Evolutionary conservation across 1,139 yeast species (phyloP).

Genomic region (Dujonia santamariae): DNA sequence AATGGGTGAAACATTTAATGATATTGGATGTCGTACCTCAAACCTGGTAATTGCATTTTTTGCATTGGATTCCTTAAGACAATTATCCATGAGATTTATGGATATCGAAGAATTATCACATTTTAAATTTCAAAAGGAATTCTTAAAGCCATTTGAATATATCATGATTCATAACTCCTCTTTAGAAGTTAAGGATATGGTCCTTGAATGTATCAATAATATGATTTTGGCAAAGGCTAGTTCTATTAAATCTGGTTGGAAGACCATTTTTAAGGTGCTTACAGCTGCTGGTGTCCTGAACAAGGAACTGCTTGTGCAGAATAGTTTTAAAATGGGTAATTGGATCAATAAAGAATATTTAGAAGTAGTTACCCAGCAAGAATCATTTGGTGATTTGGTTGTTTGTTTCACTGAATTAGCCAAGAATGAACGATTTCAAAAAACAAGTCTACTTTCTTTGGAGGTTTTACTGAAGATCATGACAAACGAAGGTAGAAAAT

Average conservation of each 20-base stretch:
- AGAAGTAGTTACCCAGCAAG: slow-evolving; percentile 66
- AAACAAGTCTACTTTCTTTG: slow-evolving; percentile 73
- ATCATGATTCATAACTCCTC: slow-evolving; percentile 67
- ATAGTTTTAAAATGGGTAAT: slow-evolving; percentile 62
- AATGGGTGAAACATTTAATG: slow-evolving; percentile 87
- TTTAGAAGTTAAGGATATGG: slow-evolving; percentile 80
- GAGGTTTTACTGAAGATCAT: slow-evolving; percentile 71
- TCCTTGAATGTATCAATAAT: slow-evolving; percentile 82
- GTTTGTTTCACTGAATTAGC: slow-evolving; percentile 76
- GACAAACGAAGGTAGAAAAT: slow-evolving; percentile 4
- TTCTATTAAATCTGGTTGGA: slow-evolving; percentile 92
- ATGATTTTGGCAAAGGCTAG: slow-evolving; percentile 76
- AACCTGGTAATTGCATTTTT: slow-evolving; percentile 79
- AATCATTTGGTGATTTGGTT: slow-evolving; percentile 73
- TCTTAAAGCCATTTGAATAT: slow-evolving; percentile 85
- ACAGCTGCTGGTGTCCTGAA: slow-evolving; percentile 58
- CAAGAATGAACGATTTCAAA: slow-evolving; percentile 81
- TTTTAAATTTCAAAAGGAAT: slow-evolving; percentile 93
- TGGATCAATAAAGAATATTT: slow-evolving; percentile 62
- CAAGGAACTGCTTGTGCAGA: slow-evolving; percentile 56
- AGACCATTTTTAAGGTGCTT: slow-evolving; percentile 77
- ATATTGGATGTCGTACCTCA: slow-evolving; percentile 69
- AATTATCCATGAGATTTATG: slow-evolving; percentile 85
- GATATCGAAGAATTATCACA: slow-evolving; percentile 93
- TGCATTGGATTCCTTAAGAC: slow-evolving; percentile 92